Conservation (phyloP, 768 basidiomycete species). For the Suillus spraguei region DNA sequence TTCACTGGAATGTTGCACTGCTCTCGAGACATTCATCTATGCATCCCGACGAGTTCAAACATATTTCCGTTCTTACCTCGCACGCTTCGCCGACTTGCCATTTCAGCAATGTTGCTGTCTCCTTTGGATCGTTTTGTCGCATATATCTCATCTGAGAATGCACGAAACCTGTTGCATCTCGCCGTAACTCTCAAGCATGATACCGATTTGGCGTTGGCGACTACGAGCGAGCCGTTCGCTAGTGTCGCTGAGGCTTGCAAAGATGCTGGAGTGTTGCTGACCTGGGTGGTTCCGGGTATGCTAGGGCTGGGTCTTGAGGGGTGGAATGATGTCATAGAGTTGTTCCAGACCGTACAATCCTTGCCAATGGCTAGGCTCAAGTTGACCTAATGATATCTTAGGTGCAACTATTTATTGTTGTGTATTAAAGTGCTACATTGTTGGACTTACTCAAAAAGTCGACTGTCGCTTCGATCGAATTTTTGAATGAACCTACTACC, state of each 20-base stretch:
- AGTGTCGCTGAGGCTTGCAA: neutral
- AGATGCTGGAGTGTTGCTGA: neutral
- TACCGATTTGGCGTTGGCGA: neutral
- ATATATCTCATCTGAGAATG: conserved; percentile 1
- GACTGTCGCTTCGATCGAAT: neutral
- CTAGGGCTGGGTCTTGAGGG: conserved; percentile 1
- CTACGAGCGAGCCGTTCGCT: neutral
- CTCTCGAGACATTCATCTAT: neutral
- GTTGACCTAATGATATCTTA: neutral
- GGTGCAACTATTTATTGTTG: neutral
- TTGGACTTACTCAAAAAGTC: neutral
- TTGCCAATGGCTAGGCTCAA: conserved; percentile 2
- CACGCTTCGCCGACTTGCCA: neutral
- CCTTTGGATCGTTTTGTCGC: neutral
- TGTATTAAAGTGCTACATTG: neutral
- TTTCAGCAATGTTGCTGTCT: neutral
- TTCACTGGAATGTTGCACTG: neutral
- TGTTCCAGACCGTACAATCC: neutral
- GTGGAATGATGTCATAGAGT: neutral
- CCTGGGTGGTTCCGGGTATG: conserved; percentile 3
- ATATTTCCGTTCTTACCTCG: neutral
- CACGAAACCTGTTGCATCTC: conserved; percentile 2
- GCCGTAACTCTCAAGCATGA: neutral
- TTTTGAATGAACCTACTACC: too few relatives aligned
- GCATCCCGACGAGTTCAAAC: conserved; percentile 2